phyloP scores from a whole-genome alignment of 345 rosid species.

The Conringia planisiliqua region DNA sequence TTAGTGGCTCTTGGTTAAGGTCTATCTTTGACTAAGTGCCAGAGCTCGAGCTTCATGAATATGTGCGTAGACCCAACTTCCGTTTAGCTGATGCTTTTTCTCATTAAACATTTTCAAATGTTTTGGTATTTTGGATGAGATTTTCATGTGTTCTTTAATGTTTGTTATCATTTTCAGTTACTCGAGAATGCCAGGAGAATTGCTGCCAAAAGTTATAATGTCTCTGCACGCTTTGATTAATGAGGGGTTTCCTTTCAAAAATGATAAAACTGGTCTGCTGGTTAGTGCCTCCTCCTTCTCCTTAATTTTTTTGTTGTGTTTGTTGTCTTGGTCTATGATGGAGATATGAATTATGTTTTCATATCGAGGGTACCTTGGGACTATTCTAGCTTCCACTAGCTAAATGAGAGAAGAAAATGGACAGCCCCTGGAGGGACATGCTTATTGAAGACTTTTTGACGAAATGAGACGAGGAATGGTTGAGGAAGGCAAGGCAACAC shows the following conservation, averaged over 20 bases:
- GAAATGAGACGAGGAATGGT: too few species aligned
- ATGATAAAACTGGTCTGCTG: conserved; percentile 72
- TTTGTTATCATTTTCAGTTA: conserved; percentile 50
- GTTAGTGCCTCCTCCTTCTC: conserved; percentile 44
- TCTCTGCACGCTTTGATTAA: conserved; percentile 54
- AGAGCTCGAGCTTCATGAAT: conserved; percentile 4
- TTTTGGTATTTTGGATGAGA: conserved; percentile 19
- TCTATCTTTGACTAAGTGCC: background rate
- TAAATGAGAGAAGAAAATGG: too few species aligned
- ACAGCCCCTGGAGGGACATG: too few species aligned
- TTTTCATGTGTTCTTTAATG: conserved; percentile 20
- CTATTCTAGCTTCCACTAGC: conserved; percentile 10
- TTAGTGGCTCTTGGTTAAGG: background rate
- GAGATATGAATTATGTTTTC: background rate
- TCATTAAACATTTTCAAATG: background rate
- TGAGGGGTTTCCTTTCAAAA: conserved; percentile 58
- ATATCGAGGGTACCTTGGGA: conserved; percentile 3
- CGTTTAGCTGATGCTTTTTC: conserved; percentile 9
- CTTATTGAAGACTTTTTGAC: too few species aligned
- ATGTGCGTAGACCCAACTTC: background rate
- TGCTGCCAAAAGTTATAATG: conserved; percentile 60
- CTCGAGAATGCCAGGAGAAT: conserved; percentile 80
- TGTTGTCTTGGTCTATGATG: conserved; percentile 4
- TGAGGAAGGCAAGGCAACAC: too few species aligned
- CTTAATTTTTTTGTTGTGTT: background rate